Evolutionary conservation across 306 rosid genomes (phyloP), one percentile per base, ranked within the genome.

Genomic region (Pyrus betulifolia): DNA sequence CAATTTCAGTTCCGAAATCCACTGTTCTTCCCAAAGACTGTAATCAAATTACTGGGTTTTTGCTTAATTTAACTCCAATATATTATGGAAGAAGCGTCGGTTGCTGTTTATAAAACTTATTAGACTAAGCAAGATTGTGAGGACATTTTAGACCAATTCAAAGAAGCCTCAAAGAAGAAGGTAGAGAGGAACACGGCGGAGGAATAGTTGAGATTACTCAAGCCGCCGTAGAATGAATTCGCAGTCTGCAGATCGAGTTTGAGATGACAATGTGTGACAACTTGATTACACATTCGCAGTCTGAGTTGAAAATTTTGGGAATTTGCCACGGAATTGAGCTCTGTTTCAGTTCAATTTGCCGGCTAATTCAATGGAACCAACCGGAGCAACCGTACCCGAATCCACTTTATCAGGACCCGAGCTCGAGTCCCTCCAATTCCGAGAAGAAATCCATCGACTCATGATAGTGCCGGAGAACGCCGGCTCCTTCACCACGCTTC

Each of bases 401-500:
- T 87, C 96, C 83, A 76, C 63, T 67, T 54, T 67, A 61, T 30
- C 73, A 51, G 87, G 81, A 40, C 59, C 85, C 55, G 82, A 87
- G 17, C 86, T 94, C 19, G 93, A 90, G 31, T 84, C 92, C 70
- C 85, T 87, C 76, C 96, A 89, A 77, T 91, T 92, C 85, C 85
- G 87, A 33, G 95, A 92, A 25, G 96, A 95, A 84, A 85, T 95
- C 73, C 96, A 85, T 51, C 85, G 92, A n/a, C 85, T 92, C 80
- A 90, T 95, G 74, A 72, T 89, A 51, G 87, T 89, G 25, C 82
- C 91, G 77, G 97, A 90, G 71, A 89, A 82, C 77, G 86, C 85
- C 6, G 86, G 86, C 85, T 89, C 97, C 79, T 95, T 95, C 88
- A 95, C 93, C 21, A 97, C 96, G 74, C 96, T 95, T 62, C 91